Evolutionary conservation across 164 flowering plant genomes (phyloP).

Genomic region (Taxillus chinensis): DNA sequence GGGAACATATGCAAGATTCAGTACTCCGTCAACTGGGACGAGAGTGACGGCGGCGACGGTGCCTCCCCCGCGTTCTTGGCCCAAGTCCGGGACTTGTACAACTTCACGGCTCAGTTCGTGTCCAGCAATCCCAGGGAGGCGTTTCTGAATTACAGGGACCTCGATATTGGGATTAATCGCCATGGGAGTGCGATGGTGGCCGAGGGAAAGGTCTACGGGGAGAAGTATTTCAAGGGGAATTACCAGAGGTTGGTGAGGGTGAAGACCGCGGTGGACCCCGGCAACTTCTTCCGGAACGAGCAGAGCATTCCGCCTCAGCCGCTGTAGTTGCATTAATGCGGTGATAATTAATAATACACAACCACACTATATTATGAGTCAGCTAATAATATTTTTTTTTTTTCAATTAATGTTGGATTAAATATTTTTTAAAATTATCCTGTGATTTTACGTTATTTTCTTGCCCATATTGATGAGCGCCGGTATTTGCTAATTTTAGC

Average conservation of each 20-base stretch:
- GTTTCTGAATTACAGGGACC: background rate
- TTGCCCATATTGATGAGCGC: too few relatives aligned
- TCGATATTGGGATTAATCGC: background rate
- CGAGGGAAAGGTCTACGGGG: background rate
- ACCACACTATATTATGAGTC: too few relatives aligned
- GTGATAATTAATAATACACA: too few relatives aligned
- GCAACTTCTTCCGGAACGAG: background rate
- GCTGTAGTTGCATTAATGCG: too few relatives aligned
- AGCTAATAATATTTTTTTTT: too few relatives aligned
- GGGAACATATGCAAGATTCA: constrained; percentile 1
- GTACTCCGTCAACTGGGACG: constrained; percentile 1
- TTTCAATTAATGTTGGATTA: too few relatives aligned
- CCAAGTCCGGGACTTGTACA: background rate
- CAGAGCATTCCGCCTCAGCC: constrained; percentile 1
- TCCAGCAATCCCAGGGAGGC: constrained; percentile 2
- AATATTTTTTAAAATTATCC: too few relatives aligned
- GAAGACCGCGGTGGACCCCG: background rate
- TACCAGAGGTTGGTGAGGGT: background rate
- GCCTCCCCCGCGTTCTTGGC: background rate
- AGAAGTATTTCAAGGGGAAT: background rate
- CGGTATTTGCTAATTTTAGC: too few relatives aligned
- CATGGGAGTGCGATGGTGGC: background rate
- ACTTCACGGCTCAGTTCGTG: background rate
- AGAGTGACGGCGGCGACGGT: background rate
- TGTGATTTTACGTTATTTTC: too few relatives aligned